Evolutionary conservation across 2,329 filamentous ascomycete species (phyloP).

Genomic region (Cryphonectria naterciae): DNA sequence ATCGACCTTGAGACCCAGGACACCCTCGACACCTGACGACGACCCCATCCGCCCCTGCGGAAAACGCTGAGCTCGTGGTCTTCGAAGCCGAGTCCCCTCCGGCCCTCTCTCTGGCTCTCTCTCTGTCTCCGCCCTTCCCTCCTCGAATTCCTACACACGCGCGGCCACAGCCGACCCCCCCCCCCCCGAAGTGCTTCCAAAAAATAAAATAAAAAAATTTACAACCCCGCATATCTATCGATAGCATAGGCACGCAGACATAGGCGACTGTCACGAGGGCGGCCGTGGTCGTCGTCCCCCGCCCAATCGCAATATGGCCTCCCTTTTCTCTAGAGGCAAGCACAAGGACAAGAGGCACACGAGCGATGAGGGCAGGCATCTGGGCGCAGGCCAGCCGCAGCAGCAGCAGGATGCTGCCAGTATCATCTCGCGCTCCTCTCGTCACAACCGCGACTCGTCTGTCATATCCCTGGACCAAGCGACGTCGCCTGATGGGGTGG

Average conservation of each 20-base stretch:
- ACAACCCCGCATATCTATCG: constrained; percentile 8
- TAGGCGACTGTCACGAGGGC: constrained; percentile 10
- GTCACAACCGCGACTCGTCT: constrained; percentile 76
- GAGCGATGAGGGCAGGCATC: constrained; percentile 61
- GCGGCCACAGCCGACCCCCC: not conserved
- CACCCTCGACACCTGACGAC: constrained; percentile 20
- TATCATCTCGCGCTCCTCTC: constrained; percentile 69
- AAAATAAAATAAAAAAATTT: too few relatives aligned
- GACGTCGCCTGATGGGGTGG: constrained; percentile 61
- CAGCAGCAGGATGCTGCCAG: constrained; percentile 40
- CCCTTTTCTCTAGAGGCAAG: constrained; percentile 89
- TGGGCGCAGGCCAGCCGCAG: constrained; percentile 53
- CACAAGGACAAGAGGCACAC: constrained; percentile 72
- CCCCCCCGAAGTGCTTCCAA: too few relatives aligned
- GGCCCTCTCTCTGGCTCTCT: not conserved
- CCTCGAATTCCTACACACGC: not conserved
- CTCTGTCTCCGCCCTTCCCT: not conserved
- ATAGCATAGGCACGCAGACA: constrained; percentile 15
- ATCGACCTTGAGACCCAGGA: constrained; percentile 26
- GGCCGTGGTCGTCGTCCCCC: constrained; percentile 17
- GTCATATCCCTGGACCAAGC: constrained; percentile 72
- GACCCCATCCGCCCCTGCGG: constrained; percentile 13
- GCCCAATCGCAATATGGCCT: constrained; percentile 43
- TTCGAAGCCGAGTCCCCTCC: not conserved
- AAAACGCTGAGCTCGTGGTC: not conserved